Base-by-base conservation (phyloP, 2,329 filamentous ascomycete species). In the Coniochaeta hoffmannii region DNA sequence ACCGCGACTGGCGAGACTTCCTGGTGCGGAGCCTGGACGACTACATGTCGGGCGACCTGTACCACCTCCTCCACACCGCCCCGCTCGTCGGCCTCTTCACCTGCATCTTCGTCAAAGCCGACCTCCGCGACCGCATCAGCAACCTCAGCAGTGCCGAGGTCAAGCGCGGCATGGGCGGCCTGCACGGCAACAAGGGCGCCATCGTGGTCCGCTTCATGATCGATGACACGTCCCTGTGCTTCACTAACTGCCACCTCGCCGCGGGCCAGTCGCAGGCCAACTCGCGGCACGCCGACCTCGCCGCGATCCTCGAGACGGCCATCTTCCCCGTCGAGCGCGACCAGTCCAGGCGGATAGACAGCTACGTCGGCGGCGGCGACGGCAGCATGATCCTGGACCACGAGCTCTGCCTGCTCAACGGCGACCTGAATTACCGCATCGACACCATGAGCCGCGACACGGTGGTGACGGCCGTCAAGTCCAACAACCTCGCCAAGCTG, bases 351-450 rank as follows among this genome's bases (percentile, higher is more conserved):
- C 82, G 90, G 7, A 79, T 88, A 35, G 89, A 96, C 68, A 88
- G 84, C 60, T 99, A 87, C 66, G 82, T 91, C 7, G 89, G 90
- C 26, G 94, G 94, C n/a, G 94, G 94, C 46, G 94, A 99, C 67
- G 94, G 94, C 7, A 87, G 85, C 38, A 91, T 97, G 87, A 89
- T 99, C 57, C 78, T 97, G 56, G 94, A 99, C 66, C 94, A 99
- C 66, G 94, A 99, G 71, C 87, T 99, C n/a, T 97, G 93, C 69
- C 85, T 99, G 50, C 74, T 97, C 41, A 97, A 97, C 64, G 94
- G 94, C 28, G 94, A 99, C 68, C 79, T 99, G 52, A 99, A 99
- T 72, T 99, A 99, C 70, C 91, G 94, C 59, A 97, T 99, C 65
- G 94, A 99, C 69, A 91, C 92, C 24, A 97, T 97, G 83, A 90